These are phyloP conservation scores for Phytophthora capsici DNA, from an alignment of 352 stramenopile species.

Conservation along the genomic window DNA sequence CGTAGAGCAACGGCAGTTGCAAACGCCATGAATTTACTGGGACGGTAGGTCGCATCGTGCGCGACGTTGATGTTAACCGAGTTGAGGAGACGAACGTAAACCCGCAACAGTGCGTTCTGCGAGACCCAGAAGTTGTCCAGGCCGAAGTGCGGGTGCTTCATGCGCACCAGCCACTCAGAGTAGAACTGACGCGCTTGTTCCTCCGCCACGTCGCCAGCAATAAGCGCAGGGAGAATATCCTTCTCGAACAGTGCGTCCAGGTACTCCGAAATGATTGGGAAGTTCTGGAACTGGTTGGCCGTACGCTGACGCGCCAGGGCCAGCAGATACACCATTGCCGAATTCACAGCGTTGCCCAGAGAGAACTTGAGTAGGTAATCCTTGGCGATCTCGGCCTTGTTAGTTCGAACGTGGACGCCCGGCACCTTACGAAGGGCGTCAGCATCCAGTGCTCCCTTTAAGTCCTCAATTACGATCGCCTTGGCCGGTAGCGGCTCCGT, in stretches of 20 bases:
- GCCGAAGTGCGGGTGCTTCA: constrained; percentile 88
- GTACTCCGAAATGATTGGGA: constrained; percentile 58
- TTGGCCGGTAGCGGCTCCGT: constrained; percentile 74
- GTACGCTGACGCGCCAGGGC: constrained; percentile 51
- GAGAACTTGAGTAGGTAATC: constrained; percentile 93
- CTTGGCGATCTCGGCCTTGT: constrained; percentile 52
- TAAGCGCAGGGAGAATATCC: constrained; percentile 77
- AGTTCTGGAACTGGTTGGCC: constrained; percentile 40
- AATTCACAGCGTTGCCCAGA: constrained; percentile 93
- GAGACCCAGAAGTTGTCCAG: constrained; percentile 94
- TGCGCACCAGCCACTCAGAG: constrained; percentile 87
- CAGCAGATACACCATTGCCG: constrained; percentile 88
- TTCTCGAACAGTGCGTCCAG: constrained; percentile 81
- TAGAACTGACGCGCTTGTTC: constrained; percentile 53
- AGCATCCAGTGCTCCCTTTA: constrained; percentile 49
- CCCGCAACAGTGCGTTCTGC: constrained; percentile 87
- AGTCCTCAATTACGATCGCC: constrained; percentile 73
- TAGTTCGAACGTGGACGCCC: constrained; percentile 61
- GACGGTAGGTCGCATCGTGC: constrained; percentile 33
- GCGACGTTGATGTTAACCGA: constrained; percentile 29
- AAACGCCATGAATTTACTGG: constrained; percentile 59
- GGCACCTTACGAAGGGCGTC: constrained; percentile 33
- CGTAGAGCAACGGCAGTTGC: constrained; percentile 55
- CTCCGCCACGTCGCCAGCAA: constrained; percentile 36
- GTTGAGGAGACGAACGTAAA: constrained; percentile 50